phyloP scores from a whole-genome alignment of 2,329 filamentous ascomycete species.

The Acrocalymma vagum region DNA sequence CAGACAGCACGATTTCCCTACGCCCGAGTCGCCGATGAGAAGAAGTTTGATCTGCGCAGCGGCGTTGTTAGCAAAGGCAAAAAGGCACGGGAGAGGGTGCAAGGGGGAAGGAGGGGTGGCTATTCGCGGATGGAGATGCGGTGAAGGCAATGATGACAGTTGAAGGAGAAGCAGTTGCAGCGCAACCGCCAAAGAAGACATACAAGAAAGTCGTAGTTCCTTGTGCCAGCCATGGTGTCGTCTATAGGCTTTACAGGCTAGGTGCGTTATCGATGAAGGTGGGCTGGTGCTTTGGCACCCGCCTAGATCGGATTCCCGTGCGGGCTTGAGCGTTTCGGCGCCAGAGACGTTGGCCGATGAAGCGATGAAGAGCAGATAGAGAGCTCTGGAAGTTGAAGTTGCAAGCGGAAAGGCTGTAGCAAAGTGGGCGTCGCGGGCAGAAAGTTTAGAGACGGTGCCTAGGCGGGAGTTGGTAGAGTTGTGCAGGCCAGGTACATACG shows the following conservation, averaged over 20 bases:
- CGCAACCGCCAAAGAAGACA: slow-evolving; percentile 42
- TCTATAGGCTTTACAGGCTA: slow-evolving; percentile 13
- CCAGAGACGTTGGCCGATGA: background rate
- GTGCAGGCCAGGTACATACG: slow-evolving; percentile 12
- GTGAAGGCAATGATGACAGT: slow-evolving; percentile 8
- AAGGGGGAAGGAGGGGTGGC: slow-evolving; percentile 8
- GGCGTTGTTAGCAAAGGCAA: slow-evolving; percentile 20
- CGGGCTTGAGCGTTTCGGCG: slow-evolving; percentile 10
- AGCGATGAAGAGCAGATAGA: background rate
- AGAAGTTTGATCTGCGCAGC: slow-evolving; percentile 86
- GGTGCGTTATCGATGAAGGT: slow-evolving; percentile 23
- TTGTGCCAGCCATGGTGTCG: slow-evolving; percentile 84
- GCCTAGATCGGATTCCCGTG: slow-evolving; percentile 22
- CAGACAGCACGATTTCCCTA: slow-evolving; percentile 97
- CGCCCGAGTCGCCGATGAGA: slow-evolving; percentile 94
- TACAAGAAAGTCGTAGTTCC: slow-evolving; percentile 99
- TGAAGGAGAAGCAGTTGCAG: slow-evolving; percentile 5
- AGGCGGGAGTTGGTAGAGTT: no score
- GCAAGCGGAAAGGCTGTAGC: slow-evolving; percentile 13
- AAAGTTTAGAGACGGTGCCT: no score
- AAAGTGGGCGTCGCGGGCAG: slow-evolving; percentile 6
- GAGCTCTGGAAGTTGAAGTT: slow-evolving; percentile 13
- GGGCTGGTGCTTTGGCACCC: slow-evolving; percentile 34
- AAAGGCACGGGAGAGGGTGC: slow-evolving; percentile 10
- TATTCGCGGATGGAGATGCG: slow-evolving; percentile 5